phyloP scores from a whole-genome alignment of 2,329 filamentous ascomycete genomes.

The Paecilomyces formosus region DNA sequence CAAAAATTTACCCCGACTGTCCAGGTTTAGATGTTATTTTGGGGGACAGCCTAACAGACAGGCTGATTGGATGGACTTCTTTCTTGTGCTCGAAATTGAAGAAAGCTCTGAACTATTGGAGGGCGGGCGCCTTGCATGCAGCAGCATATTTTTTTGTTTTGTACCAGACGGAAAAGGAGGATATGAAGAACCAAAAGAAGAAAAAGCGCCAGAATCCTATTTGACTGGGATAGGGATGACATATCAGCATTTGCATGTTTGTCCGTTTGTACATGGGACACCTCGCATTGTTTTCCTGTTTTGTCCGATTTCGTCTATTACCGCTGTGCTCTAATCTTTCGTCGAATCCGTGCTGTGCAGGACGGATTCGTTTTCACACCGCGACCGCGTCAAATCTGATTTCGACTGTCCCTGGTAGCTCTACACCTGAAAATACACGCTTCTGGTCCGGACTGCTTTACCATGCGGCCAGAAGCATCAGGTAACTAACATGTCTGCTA shows the following conservation, averaged over 20 bases:
- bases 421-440: neutral
- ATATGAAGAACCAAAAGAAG: constrained; percentile 25
- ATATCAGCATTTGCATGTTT: constrained; percentile 31
- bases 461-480: neutral
- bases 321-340: constrained; percentile 9
- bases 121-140: constrained; percentile 19
- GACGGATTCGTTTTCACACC: constrained; percentile 1
- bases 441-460: neutral
- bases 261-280: constrained; percentile 25
- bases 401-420: constrained; percentile 5
- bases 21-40: constrained; percentile 34
- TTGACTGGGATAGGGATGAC: constrained; percentile 25
- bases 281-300: constrained; percentile 23
- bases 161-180: constrained; percentile 17
- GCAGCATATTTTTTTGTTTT: constrained; percentile 14
- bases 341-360: constrained; percentile 6
- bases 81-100: constrained; percentile 20
- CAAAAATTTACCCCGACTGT: constrained; percentile 32
- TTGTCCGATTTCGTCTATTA: constrained; percentile 3
- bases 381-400: neutral
- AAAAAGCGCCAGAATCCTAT: constrained; percentile 21
- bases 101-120: constrained; percentile 12
- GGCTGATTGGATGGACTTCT: constrained; percentile 23
- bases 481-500: neutral
- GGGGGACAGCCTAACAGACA: constrained; percentile 30